These are phyloP conservation scores for Adansonia madagascariensis DNA, from an alignment of 441 rosid species.

Conservation along the genomic window DNA sequence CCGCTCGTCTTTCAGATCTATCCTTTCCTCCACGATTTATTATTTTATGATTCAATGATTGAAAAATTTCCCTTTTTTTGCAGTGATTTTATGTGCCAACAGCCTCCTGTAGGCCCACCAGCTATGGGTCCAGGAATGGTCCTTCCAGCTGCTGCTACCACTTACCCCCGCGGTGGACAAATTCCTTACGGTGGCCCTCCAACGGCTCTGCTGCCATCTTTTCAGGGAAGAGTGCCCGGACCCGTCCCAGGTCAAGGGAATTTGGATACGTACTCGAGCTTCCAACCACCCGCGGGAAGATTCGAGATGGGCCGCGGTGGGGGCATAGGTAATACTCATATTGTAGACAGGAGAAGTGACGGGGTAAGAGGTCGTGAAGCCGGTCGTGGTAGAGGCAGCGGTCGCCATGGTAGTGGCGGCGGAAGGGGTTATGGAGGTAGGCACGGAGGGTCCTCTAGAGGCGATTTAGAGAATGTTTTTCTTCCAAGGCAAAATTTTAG, in stretches of 20 bases:
- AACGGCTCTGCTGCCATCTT: constrained; percentile 35
- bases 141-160: constrained; percentile 31
- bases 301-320: constrained; percentile 34
- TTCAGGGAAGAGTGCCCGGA: constrained; percentile 45
- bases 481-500: constrained; percentile 84
- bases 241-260: constrained; percentile 17
- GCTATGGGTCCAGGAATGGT: constrained; percentile 42
- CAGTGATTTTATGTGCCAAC: constrained; percentile 62
- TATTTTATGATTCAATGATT: background rate
- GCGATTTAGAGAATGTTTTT: constrained; percentile 66
- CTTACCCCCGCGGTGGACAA: constrained; percentile 49
- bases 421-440: constrained; percentile 64
- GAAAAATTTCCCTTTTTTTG: background rate
- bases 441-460: constrained; percentile 50
- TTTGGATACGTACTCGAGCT: constrained; percentile 40
- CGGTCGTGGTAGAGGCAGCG: constrained; percentile 33
- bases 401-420: constrained; percentile 45
- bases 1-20: background rate
- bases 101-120: constrained; percentile 36
- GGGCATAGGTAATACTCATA: constrained; percentile 19
- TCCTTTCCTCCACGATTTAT: background rate
- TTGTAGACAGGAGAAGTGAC: constrained; percentile 34
- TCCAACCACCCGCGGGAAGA: constrained; percentile 56
- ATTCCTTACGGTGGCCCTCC: constrained; percentile 56
- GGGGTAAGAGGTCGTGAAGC: constrained; percentile 42